Conservation (phyloP, 1,139 yeast genomes). For the Diutina rugosa region DNA sequence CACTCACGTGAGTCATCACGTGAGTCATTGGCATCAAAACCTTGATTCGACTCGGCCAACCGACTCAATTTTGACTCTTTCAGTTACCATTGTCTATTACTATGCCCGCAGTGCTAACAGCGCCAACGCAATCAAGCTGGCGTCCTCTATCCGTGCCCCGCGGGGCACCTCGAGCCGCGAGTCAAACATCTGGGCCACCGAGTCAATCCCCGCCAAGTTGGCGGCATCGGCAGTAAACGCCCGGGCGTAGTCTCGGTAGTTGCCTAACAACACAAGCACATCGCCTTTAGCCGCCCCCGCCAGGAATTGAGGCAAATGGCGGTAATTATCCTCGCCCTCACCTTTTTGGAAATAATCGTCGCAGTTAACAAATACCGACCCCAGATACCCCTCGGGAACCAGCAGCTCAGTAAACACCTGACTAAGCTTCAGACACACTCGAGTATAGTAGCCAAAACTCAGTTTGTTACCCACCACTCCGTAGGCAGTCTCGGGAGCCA, state of each 20-base stretch:
- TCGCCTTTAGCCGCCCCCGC: constrained; percentile 12
- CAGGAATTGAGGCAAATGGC: constrained; percentile 2
- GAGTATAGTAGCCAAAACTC: constrained; percentile 64
- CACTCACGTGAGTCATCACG: background rate
- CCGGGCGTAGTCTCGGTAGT: constrained; percentile 40
- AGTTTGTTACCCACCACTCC: constrained; percentile 45
- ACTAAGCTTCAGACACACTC: constrained; percentile 50
- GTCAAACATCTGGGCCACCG: constrained; percentile 56
- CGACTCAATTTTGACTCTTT: too few species aligned
- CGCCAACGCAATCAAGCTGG: constrained; percentile 44
- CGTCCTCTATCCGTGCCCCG: constrained; percentile 60
- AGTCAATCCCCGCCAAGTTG: constrained; percentile 39
- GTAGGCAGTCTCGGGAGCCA: constrained; percentile 63
- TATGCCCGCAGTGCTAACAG: background rate
- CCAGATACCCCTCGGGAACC: constrained; percentile 56
- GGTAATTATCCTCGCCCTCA: background rate
- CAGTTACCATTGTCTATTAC: background rate
- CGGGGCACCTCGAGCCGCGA: constrained; percentile 41
- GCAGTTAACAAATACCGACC: constrained; percentile 51
- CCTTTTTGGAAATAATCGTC: constrained; percentile 42
- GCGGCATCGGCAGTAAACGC: constrained; percentile 32
- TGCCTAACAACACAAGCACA: constrained; percentile 48
- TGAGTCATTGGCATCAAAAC: background rate
- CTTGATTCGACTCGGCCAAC: too few species aligned
- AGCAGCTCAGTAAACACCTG: constrained; percentile 62